A percentile compares a stretch with the other conserved stretches of the same genome.
Evolutionary conservation across 2,329 filamentous ascomycete genomes (phyloP).

Genomic region (Colletotrichum australisinense): DNA sequence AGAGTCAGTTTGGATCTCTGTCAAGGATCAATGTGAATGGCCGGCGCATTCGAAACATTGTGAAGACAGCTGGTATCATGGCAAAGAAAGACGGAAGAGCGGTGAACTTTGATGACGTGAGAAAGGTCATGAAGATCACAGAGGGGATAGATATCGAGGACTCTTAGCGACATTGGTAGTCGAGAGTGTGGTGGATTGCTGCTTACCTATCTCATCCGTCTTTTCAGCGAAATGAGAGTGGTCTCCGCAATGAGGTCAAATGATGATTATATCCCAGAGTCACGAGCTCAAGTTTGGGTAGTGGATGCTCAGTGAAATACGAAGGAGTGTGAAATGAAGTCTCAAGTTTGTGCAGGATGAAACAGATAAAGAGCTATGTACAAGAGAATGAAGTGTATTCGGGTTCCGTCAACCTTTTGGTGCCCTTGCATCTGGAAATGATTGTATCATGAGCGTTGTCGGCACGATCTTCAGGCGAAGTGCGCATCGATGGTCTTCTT

Average conservation of each 20-base stretch:
- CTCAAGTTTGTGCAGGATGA: background rate
- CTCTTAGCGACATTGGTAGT: no score
- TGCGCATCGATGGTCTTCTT: background rate
- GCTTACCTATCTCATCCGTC: background rate
- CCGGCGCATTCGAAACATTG: slow-evolving; percentile 39
- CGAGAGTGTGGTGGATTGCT: background rate
- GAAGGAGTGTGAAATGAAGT: background rate
- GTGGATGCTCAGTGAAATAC: no score
- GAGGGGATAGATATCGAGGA: slow-evolving; percentile 34
- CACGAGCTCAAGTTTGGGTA: no score
- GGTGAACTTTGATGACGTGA: slow-evolving; percentile 37
- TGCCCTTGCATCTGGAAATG: background rate
- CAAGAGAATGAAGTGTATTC: background rate
- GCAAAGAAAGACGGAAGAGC: slow-evolving; percentile 32
- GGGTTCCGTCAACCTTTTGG: background rate
- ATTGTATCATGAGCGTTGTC: background rate
- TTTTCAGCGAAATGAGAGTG: background rate
- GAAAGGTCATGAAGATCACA: slow-evolving; percentile 40
- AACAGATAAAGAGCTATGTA: background rate
- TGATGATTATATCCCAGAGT: no score
- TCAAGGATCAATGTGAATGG: slow-evolving; percentile 38
- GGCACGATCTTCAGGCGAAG: background rate
- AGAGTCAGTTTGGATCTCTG: slow-evolving; percentile 32
- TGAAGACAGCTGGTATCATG: slow-evolving; percentile 41
- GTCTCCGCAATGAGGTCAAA: no score